Evolutionary conservation across 2,329 filamentous ascomycete genomes (phyloP).

Genomic region (Colletotrichum sublineola): DNA sequence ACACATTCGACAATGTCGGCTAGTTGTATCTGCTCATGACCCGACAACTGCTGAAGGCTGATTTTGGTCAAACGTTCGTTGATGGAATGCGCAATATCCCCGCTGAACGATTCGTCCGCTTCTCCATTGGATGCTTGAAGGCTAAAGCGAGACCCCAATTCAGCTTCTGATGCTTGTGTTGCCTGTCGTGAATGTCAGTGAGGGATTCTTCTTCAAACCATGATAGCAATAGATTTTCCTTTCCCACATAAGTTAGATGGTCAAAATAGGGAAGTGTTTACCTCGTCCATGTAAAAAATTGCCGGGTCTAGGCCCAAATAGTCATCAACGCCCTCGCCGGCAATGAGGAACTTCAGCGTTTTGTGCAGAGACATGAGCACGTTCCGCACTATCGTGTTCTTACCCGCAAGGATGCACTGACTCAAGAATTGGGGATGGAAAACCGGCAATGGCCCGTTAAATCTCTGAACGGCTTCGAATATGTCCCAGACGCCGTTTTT

Average conservation of each 20-base stretch:
- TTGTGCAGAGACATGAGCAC: constrained; percentile 80
- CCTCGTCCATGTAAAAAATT: constrained; percentile 65
- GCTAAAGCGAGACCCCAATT: constrained; percentile 55
- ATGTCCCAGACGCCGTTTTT: constrained; percentile 73
- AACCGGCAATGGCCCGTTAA: constrained; percentile 89
- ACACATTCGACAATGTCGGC: constrained; percentile 88
- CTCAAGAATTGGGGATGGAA: constrained; percentile 94
- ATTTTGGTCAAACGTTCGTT: constrained; percentile 83
- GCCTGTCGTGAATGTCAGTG: constrained; percentile 13
- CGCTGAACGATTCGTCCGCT: constrained; percentile 76
- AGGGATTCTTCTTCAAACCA: not conserved
- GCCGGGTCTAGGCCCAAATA: constrained; percentile 76
- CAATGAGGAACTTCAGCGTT: constrained; percentile 84
- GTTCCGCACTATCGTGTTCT: constrained; percentile 76
- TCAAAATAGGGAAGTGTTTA: constrained; percentile 44
- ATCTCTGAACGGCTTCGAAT: constrained; percentile 83
- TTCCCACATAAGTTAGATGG: not conserved
- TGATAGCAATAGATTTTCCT: not conserved
- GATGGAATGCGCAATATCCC: constrained; percentile 76
- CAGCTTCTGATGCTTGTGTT: constrained; percentile 45
- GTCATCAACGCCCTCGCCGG: constrained; percentile 84
- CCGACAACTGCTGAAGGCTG: constrained; percentile 83
- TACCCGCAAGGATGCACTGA: constrained; percentile 87
- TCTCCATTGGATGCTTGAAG: constrained; percentile 54
- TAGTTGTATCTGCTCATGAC: constrained; percentile 87